Conservation (phyloP, 768 basidiomycete genomes). For the Lenzites betulinus region DNA sequence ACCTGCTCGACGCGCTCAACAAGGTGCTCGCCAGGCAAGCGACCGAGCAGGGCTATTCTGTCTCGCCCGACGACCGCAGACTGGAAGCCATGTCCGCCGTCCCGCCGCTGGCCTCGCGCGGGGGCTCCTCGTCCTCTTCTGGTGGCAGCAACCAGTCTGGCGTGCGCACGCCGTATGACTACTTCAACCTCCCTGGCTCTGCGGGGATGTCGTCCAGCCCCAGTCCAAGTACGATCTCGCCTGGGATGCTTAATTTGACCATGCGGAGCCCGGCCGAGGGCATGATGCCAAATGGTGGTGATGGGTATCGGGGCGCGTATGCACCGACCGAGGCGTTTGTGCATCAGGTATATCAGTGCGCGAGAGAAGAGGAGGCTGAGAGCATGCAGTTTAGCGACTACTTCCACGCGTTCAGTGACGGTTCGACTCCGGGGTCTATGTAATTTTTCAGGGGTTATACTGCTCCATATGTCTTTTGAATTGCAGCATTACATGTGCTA, state of each 20-base stretch:
- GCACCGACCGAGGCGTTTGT: not conserved
- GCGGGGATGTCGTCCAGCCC: not conserved
- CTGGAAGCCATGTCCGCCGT: not conserved
- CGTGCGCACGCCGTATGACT: not conserved
- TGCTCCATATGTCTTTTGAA: too few species aligned
- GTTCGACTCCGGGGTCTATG: not conserved
- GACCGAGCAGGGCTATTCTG: not conserved
- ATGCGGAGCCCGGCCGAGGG: conserved; percentile 4
- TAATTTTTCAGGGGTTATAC: not conserved
- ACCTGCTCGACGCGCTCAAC: not conserved
- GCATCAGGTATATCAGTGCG: not conserved
- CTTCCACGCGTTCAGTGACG: conserved; percentile 2
- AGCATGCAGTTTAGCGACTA: conserved; percentile 5
- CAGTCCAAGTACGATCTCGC: not conserved
- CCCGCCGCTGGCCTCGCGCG: not conserved
- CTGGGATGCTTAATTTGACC: not conserved
- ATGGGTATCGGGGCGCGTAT: not conserved
- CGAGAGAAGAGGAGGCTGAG: not conserved
- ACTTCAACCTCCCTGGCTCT: not conserved
- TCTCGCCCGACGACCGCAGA: not conserved
- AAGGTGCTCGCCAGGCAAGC: conserved; percentile 4
- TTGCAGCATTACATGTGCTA: too few species aligned
- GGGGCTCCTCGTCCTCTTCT: conserved; percentile 7
- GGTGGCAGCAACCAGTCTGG: not conserved
- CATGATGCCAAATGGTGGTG: not conserved